Evolutionary conservation across 2,329 filamentous ascomycete genomes (phyloP), one percentile per base, ranked within the genome.

Genomic region (Ceratocystis cubensis): DNA sequence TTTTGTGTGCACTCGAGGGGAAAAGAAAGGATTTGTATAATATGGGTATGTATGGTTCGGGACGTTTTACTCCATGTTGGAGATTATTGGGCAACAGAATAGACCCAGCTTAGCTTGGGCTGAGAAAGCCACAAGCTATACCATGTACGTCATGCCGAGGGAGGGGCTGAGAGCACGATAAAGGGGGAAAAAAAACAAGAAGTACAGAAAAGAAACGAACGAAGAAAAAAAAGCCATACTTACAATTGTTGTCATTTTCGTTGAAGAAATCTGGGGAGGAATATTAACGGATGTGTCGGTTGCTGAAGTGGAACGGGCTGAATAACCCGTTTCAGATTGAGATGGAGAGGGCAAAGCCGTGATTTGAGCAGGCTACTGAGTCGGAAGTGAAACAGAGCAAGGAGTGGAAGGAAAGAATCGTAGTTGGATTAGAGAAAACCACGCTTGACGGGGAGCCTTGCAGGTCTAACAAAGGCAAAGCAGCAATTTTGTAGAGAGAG

Each of bases 231-330:
- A 57, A 28, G 53, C 22, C 25, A 57, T 13, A 57, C 53, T 57
- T 57, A 57, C 53, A 57, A 57, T 57, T 17, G 53, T 57, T 57
- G 53, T 17, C 53, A 57, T 57, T 57, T 33, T 57, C 5, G 5
- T 50, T 25, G 3, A 50, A 50, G 5, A 13, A 57, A 17, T 8
- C 13, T 3, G 5, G 15, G 17, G 25, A 5, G 8, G 37, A 15
- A 28, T 28, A 57, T 30, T 57, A 30, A 30, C 53, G 22, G 22
- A n/a, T 30, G 53, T 5, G 25, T 17, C 25, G 53, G 53, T 30
- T 57, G 22, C 15, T 30, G 53, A 28, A 30, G 53, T 28, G 37
- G 37, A 41, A 41, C 13, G 37, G 37, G 37, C 37, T 41, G 28
- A 57, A 28, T 33, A 13, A 17, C 1, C 22, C 22, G 53, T 57